Percentiles rank a stretch among this genome's conserved stretches.
phyloP scores from a whole-genome alignment of 768 basidiomycete species.

The Amanita fuliginea region DNA sequence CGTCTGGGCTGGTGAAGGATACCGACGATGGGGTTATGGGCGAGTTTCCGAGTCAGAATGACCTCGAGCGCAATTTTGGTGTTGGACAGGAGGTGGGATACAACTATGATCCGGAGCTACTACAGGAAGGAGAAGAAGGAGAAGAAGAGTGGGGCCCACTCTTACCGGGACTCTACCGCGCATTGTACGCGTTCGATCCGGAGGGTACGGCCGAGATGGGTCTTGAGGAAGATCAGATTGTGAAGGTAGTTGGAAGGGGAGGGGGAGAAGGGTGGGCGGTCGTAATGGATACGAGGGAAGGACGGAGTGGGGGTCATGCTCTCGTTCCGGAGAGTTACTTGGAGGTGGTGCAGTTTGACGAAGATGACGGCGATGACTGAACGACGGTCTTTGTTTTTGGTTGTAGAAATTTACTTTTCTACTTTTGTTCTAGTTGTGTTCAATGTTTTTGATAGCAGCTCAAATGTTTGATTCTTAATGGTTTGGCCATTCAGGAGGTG shows the following conservation, averaged over 20 bases:
- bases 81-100: slow-evolving; percentile 14
- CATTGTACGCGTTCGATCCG: slow-evolving; percentile 68
- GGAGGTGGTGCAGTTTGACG: slow-evolving; percentile 41
- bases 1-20: slow-evolving; percentile 4
- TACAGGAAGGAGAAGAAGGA: slow-evolving; percentile 13
- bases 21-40: slow-evolving; percentile 11
- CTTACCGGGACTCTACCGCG: slow-evolving; percentile 63
- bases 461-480: too few relatives aligned
- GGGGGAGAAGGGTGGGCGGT: slow-evolving; percentile 80
- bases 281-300: slow-evolving; percentile 25
- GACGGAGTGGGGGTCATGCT: slow-evolving; percentile 34
- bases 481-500: too few relatives aligned
- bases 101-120: slow-evolving; percentile 15
- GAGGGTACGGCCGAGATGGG: slow-evolving; percentile 80
- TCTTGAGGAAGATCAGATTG: slow-evolving; percentile 65
- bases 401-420: too few relatives aligned
- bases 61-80: slow-evolving; percentile 25
- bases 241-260: slow-evolving; percentile 62
- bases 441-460: too few relatives aligned
- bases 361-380: slow-evolving; percentile 3
- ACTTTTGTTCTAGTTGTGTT: too few relatives aligned
- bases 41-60: slow-evolving; percentile 28
- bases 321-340: slow-evolving; percentile 76
- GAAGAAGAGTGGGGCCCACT: slow-evolving; percentile 26
- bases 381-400: too few relatives aligned